Evolutionary conservation across 2,329 filamentous ascomycete species (phyloP).

Genomic region (Trichothecium roseum): DNA sequence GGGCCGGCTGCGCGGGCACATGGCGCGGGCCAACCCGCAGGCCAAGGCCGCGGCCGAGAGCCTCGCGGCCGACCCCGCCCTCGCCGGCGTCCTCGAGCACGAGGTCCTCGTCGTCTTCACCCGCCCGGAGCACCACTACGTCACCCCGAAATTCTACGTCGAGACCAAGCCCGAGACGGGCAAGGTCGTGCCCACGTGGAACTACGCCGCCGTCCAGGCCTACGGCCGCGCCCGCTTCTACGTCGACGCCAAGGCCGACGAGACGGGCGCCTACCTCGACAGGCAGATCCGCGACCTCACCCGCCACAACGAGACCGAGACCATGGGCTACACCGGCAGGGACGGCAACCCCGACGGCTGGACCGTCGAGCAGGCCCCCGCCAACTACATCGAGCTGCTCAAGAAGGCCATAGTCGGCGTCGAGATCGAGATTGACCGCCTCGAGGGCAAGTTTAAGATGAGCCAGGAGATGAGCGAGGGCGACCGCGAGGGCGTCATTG

Average conservation of each 20-base stretch:
- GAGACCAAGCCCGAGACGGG: constrained; percentile 53
- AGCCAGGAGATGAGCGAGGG: constrained; percentile 46
- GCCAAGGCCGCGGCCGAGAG: constrained; percentile 47
- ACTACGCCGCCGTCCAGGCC: constrained; percentile 55
- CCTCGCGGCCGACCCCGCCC: constrained; percentile 9
- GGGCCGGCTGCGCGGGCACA: constrained; percentile 44
- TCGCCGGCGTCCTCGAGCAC: constrained; percentile 24
- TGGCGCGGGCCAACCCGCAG: constrained; percentile 55
- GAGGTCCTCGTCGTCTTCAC: constrained; percentile 57
- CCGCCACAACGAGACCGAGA: constrained; percentile 33
- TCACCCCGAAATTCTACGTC: constrained; percentile 58
- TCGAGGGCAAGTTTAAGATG: constrained; percentile 59
- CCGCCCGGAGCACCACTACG: constrained; percentile 47
- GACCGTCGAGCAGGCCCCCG: constrained; percentile 47
- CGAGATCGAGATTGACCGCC: constrained; percentile 42
- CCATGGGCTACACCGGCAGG: constrained; percentile 44
- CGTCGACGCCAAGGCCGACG: constrained; percentile 33
- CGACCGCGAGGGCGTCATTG: constrained; percentile 45
- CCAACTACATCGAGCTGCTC: constrained; percentile 42
- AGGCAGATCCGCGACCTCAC: constrained; percentile 44
- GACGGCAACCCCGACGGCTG: constrained; percentile 27
- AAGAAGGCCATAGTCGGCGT: constrained; percentile 51
- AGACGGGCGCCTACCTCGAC: constrained; percentile 36
- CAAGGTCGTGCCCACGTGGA: constrained; percentile 63
- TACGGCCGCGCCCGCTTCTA: constrained; percentile 48